These are phyloP conservation scores for Suillus discolor DNA, from an alignment of 768 basidiomycete species.

Conservation along the genomic window DNA sequence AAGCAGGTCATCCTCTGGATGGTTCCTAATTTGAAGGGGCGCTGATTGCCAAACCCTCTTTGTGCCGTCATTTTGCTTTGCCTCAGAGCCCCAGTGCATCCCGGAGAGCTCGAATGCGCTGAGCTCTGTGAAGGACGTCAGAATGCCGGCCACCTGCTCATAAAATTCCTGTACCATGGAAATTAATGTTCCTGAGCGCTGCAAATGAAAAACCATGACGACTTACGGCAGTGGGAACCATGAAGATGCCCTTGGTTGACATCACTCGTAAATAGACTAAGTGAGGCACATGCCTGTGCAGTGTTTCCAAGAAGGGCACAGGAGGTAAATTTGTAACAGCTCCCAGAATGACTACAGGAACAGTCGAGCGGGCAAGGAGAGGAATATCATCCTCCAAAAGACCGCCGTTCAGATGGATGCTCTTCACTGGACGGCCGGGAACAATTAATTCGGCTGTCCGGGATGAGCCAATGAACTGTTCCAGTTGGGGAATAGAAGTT, in stretches of 20 bases:
- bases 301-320: conserved; percentile 54
- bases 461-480: conserved; percentile 64
- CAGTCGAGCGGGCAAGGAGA: conserved; percentile 50
- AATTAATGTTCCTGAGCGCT: conserved; percentile 24
- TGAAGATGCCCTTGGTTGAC: conserved; percentile 51
- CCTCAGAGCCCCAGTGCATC: conserved; percentile 71
- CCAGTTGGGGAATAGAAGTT: conserved; percentile 45
- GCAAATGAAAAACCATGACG: conserved; percentile 5
- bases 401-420: conserved; percentile 63
- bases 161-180: conserved; percentile 54
- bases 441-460: conserved; percentile 56
- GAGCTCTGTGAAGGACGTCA: conserved; percentile 63
- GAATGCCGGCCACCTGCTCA: conserved; percentile 55
- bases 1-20: conserved; percentile 34
- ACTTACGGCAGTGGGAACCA: conserved; percentile 55
- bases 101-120: conserved; percentile 74
- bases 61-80: conserved; percentile 42
- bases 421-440: conserved; percentile 66
- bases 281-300: conserved; percentile 58
- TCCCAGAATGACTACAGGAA: conserved; percentile 56
- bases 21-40: conserved; percentile 38
- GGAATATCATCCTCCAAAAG: conserved; percentile 58
- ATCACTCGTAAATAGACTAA: conserved; percentile 70
- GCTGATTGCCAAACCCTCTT: conserved; percentile 58
- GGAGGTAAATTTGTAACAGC: conserved; percentile 62